Evolutionary conservation across 129 eudicot species (phyloP).

Genomic region (Cynara cardunculus): DNA sequence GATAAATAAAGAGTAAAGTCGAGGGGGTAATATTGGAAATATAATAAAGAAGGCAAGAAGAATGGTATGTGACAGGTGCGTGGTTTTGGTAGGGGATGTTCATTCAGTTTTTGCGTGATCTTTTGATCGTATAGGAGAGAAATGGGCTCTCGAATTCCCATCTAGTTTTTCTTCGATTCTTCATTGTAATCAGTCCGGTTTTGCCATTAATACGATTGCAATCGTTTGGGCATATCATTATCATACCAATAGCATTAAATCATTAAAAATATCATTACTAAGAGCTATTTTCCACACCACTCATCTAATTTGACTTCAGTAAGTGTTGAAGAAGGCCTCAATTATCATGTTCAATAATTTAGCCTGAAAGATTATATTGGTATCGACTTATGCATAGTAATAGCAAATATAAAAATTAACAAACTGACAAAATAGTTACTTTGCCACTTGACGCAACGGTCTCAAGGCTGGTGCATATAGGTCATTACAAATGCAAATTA

Average conservation of each 20-base stretch:
- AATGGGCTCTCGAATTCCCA: no score
- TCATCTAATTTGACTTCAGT: background rate
- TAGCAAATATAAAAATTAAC: background rate
- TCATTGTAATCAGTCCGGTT: no score
- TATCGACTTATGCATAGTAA: background rate
- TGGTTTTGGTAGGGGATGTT: no score
- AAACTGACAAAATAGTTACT: slow-evolving; percentile 45
- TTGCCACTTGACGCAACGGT: slow-evolving; percentile 87
- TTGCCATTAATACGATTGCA: no score
- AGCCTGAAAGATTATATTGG: background rate
- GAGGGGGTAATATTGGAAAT: no score
- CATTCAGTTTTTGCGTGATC: no score
- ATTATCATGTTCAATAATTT: slow-evolving; percentile 5
- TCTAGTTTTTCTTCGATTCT: no score
- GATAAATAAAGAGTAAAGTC: no score
- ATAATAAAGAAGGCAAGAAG: no score
- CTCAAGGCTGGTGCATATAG: slow-evolving; percentile 95
- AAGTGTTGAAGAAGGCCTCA: background rate
- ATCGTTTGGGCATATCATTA: no score
- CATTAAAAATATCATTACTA: background rate
- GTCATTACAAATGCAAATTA: slow-evolving; percentile 94
- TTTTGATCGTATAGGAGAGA: no score
- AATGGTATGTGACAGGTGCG: no score
- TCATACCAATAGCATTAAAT: background rate
- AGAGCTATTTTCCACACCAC: slow-evolving; percentile 8